These are phyloP conservation scores for Umbelopsis vinacea DNA, from an alignment of 192 early-diverging fungal genomes.

Conservation along the genomic window DNA sequence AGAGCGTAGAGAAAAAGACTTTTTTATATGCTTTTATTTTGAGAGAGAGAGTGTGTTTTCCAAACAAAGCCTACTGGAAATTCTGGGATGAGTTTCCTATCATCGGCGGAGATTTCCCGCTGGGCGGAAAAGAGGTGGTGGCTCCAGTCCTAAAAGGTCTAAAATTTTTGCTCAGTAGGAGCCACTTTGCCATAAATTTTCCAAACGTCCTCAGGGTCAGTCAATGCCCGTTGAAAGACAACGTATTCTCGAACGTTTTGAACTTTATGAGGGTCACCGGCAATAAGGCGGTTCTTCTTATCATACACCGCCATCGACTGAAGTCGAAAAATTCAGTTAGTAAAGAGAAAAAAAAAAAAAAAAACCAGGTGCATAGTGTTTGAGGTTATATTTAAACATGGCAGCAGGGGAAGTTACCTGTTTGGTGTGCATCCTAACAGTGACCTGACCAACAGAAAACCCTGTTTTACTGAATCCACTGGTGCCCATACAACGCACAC, in stretches of 20 bases:
- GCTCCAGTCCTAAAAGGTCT: neutral
- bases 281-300: slow-evolving; percentile 49
- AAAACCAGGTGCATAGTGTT: neutral
- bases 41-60: too few species aligned
- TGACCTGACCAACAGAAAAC: slow-evolving; percentile 62
- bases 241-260: slow-evolving; percentile 68
- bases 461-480: slow-evolving; percentile 41
- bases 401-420: slow-evolving; percentile 45
- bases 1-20: neutral
- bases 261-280: slow-evolving; percentile 55
- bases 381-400: slow-evolving; percentile 4
- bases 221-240: slow-evolving; percentile 67
- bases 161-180: slow-evolving; percentile 31
- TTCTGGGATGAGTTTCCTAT: neutral
- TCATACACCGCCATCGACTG: slow-evolving; percentile 59
- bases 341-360: neutral
- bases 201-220: slow-evolving; percentile 66
- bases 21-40: slow-evolving; percentile 1
- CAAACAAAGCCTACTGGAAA: too few species aligned
- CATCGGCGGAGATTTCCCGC: neutral
- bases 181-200: slow-evolving; percentile 66
- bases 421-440: slow-evolving; percentile 67
- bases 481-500: slow-evolving; percentile 57
- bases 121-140: neutral
- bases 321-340: slow-evolving; percentile 13